These are phyloP conservation scores for Pseudogymnoascus destructans DNA, from an alignment of 2,329 filamentous ascomycete genomes.

Conservation along the genomic window DNA sequence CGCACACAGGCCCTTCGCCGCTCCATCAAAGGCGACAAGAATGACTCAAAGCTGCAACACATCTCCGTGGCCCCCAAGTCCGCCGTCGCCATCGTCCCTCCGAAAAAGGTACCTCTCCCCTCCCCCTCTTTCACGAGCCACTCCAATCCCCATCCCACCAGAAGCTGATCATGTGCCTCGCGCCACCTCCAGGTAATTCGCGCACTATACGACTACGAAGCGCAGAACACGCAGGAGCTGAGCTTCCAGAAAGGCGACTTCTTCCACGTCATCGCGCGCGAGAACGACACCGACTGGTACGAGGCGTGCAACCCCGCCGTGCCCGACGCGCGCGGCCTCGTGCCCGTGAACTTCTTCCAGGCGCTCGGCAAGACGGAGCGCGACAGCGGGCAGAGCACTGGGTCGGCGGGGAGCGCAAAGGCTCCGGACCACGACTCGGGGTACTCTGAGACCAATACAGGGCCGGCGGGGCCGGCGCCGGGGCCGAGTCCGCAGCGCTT, in stretches of 20 bases:
- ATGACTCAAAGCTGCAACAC: slow-evolving; percentile 44
- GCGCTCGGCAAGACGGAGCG: slow-evolving; percentile 81
- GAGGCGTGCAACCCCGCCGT: slow-evolving; percentile 92
- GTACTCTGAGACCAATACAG: slow-evolving; percentile 50
- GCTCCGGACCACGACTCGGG: slow-evolving; percentile 79
- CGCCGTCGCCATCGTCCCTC: slow-evolving; percentile 55
- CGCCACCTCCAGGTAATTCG: slow-evolving; percentile 64
- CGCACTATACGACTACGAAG: slow-evolving; percentile 85
- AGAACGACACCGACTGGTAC: slow-evolving; percentile 94
- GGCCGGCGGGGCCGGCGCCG: slow-evolving; percentile 26
- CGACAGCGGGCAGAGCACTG: slow-evolving; percentile 64
- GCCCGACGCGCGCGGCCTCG: slow-evolving; percentile 75
- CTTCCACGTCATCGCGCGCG: slow-evolving; percentile 92
- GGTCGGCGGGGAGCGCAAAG: slow-evolving; percentile 38
- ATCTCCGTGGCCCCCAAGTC: slow-evolving; percentile 58
- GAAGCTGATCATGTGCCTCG: background rate
- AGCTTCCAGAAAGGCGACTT: slow-evolving; percentile 93
- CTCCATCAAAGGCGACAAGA: slow-evolving; percentile 58
- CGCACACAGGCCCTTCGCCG: slow-evolving; percentile 44
- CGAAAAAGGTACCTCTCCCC: slow-evolving; percentile 50
- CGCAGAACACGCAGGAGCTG: slow-evolving; percentile 63
- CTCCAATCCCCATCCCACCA: background rate
- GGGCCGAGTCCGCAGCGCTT: slow-evolving; percentile 20
- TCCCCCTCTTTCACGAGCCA: background rate
- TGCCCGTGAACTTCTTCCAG: slow-evolving; percentile 91